Evolutionary conservation across 768 basidiomycete genomes (phyloP), one percentile per base, ranked within the genome.

Genomic region (Collybiopsis confluens): DNA sequence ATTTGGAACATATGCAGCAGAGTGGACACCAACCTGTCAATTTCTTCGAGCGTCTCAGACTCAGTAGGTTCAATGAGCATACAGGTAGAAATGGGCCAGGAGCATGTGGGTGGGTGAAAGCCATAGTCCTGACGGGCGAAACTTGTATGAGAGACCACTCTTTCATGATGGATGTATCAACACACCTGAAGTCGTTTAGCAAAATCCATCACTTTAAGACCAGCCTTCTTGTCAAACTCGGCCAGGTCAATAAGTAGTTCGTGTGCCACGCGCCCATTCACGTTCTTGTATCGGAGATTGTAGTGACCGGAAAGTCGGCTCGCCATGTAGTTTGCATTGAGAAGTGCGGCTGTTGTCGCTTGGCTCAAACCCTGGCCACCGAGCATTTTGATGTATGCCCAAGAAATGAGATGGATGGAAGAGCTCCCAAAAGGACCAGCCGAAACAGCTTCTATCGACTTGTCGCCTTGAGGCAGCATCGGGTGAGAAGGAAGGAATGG

Each of bases 331-430:
- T 99, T 99, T 45, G 97, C 97, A 64, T 86, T 98, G 40, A 99
- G 80, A 27, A 99, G 78, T 1, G 97, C 92, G 27, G 91, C 72
- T 61, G 88, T 90, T 2, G 94, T 90, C 0, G 93, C 86, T 55
- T 92, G 81, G 21, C 84, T 81, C 24, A 99, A 80, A 6, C 97
- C 97, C 52, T 82, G 74, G 7, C 95, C 96, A 24, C 97, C 97
- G n/a, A 99, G 82, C 97, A 99, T 98, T 74, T 91, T 96, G 79
- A 97, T 92, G 70, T 97, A 99, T 11, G 97, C 96, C 95, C 96
- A 98, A 0, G 95, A 98, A 62, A 98, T 98, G 56, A 95, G 78
- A 44, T 91, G 85, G 62, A 99, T 94, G 6, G 92, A 95, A 2
- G 97, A 91, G 59, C 92, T 95, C 42, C 97, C 96, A 65, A 85